Evolutionary conservation across 768 basidiomycete genomes (phyloP).

Genomic region (Panaeolus papilionaceus): DNA sequence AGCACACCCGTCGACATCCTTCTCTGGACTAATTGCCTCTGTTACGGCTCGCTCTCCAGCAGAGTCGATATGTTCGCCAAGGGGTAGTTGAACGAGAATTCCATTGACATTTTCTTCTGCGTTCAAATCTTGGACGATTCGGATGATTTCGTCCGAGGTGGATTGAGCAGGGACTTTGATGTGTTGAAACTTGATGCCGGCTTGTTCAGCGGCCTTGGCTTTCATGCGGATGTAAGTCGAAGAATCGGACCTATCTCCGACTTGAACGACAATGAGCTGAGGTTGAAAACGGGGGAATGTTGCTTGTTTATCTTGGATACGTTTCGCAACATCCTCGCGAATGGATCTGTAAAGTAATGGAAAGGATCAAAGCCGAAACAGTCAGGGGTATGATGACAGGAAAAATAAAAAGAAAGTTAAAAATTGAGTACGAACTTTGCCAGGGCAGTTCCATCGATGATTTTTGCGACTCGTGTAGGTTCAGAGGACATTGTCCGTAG

Average conservation of each 20-base stretch:
- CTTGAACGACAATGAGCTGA: conserved; percentile 91
- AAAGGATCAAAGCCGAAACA: conserved; percentile 17
- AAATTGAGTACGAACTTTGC: conserved; percentile 68
- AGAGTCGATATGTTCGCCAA: conserved; percentile 79
- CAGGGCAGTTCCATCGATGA: conserved; percentile 85
- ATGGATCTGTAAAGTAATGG: conserved; percentile 62
- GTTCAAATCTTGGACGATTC: conserved; percentile 82
- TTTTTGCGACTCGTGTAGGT: conserved; percentile 38
- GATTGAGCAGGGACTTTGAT: conserved; percentile 72
- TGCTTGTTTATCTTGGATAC: conserved; percentile 67
- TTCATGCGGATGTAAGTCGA: conserved; percentile 97
- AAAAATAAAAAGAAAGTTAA: neutral
- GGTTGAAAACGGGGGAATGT: conserved; percentile 90
- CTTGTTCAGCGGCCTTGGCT: conserved; percentile 91
- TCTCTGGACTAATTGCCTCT: conserved; percentile 92
- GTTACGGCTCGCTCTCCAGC: conserved; percentile 91
- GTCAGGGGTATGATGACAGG: conserved; percentile 18
- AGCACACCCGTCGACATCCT: conserved; percentile 94
- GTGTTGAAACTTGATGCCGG: conserved; percentile 88
- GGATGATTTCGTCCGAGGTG: conserved; percentile 78
- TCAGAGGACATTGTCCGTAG: conserved; percentile 43
- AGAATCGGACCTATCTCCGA: conserved; percentile 91
- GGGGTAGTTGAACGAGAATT: conserved; percentile 94
- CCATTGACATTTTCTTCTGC: conserved; percentile 83
- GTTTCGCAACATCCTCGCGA: conserved; percentile 74